phyloP scores from a whole-genome alignment of 2,329 filamentous ascomycete genomes.

The Hypocrella siamensis region DNA sequence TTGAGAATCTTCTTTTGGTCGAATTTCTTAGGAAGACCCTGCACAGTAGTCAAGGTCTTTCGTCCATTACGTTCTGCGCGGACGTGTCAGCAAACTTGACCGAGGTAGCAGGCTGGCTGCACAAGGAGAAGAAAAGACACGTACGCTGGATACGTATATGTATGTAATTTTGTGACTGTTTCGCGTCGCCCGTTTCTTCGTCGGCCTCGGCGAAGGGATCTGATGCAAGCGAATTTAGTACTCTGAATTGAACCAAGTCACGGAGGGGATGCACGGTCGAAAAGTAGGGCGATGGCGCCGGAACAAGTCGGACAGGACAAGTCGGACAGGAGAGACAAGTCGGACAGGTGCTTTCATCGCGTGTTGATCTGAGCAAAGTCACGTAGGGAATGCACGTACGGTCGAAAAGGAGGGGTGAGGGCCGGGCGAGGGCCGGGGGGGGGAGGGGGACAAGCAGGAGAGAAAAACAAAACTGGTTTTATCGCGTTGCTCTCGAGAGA shows the following conservation, averaged over 20 bases:
- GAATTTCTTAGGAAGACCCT: slow-evolving; percentile 97
- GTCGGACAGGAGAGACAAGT: no score
- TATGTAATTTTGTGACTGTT: slow-evolving; percentile 94
- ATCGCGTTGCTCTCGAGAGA: neutral
- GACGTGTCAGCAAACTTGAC: slow-evolving; percentile 22
- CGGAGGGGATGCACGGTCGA: neutral
- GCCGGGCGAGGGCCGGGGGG: no score
- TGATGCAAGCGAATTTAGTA: slow-evolving; percentile 18
- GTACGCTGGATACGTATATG: slow-evolving; percentile 99
- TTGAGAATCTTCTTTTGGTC: slow-evolving; percentile 99
- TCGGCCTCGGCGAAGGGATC: slow-evolving; percentile 99
- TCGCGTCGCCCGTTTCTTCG: slow-evolving; percentile 93
- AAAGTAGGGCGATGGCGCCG: neutral
- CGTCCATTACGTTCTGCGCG: slow-evolving; percentile 94
- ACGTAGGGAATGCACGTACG: no score
- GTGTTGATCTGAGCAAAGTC: no score
- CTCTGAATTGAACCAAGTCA: neutral
- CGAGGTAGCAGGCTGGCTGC: neutral
- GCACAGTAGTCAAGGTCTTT: slow-evolving; percentile 99
- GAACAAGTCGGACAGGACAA: neutral
- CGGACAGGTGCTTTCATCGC: no score
- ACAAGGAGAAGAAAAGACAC: slow-evolving; percentile 14
- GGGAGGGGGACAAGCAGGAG: neutral
- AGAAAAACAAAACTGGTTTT: neutral
- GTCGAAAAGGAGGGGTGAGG: neutral